Evolutionary conservation across 129 eudicot species (phyloP), one percentile per base, ranked within the genome.

Genomic region (Kitagawia praeruptora): DNA sequence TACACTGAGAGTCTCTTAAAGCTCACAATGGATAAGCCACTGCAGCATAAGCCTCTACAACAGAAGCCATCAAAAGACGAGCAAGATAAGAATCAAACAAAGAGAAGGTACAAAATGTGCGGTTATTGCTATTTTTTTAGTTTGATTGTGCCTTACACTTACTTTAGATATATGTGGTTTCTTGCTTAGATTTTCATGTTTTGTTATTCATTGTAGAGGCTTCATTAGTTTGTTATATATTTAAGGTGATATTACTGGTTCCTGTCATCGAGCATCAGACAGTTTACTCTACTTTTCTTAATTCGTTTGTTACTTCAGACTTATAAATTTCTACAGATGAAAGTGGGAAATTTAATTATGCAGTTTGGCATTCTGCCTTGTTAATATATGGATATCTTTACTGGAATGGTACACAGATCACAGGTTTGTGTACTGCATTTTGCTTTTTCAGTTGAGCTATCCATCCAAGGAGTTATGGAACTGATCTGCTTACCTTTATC

Each of bases 1-100:
- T 64, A 64, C 71, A 64, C 71, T 28, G 71, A 64, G 71, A 64
- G 71, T 64, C 71, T 64, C 39, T 27, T 64, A 10, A 38, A 64
- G 39, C 71, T 64, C 39, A 64, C 39, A 8, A 13, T 27, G 13
- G 40, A 64, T 64, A 23, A 7, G 37, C 39, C 39, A 11, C 71
- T 64, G 40, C 66, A 56, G 25, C 8, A 45, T 45, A 45, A 45
- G 48, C 48, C 14, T 45, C 9, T 45, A 9, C 3, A 45, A 45
- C 71, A 27, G 8, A 64, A 61, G 70, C 37, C 71, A 28, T 27
- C 71, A 64, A 11, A 64, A 27, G 71, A 64, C 71, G 27, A 28
- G 19, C 11, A 64, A 64, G 19, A 27, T 14, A 28, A 25, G 71
- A 28, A 25, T n/a, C 15, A n/a, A 5, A 5, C 8, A 18, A 19